Conservation (phyloP, 345 rosid genomes). For the Carallia pectinifolia region DNA sequence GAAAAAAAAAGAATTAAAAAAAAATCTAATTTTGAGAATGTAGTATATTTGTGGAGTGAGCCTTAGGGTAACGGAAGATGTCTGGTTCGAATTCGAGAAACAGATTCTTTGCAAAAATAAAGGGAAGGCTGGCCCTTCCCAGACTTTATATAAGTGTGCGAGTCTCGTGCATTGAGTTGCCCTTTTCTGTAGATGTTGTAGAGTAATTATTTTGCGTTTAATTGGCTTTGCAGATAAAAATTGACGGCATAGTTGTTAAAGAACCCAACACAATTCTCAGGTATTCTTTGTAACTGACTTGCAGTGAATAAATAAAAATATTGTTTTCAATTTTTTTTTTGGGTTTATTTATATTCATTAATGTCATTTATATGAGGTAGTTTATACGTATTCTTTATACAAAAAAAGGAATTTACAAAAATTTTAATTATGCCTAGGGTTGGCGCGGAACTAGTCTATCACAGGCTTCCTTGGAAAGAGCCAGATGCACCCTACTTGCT, state of each 20-base stretch:
- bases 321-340: background rate
- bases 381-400: too few species aligned
- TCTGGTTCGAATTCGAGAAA: too few species aligned
- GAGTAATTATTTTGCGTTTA: constrained; percentile 5
- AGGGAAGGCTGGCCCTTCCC: too few species aligned
- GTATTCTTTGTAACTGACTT: constrained; percentile 22
- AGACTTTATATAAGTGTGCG: too few species aligned
- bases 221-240: constrained; percentile 48
- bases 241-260: constrained; percentile 54
- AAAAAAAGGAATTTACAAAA: too few species aligned
- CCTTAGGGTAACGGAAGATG: too few species aligned
- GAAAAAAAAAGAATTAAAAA: background rate
- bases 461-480: constrained; percentile 91
- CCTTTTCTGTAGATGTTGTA: background rate
- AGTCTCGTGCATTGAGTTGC: too few species aligned
- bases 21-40: background rate
- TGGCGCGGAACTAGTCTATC: constrained; percentile 63
- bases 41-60: background rate
- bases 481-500: constrained; percentile 59
- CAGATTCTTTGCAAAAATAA: too few species aligned
- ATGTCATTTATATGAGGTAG: background rate
- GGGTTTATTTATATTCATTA: background rate
- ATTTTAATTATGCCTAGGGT: constrained; percentile 31
- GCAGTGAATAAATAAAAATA: background rate
- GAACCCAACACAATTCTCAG: constrained; percentile 56